phyloP scores from a whole-genome alignment of 305 asterid species.

The Fraxinus sp. region DNA sequence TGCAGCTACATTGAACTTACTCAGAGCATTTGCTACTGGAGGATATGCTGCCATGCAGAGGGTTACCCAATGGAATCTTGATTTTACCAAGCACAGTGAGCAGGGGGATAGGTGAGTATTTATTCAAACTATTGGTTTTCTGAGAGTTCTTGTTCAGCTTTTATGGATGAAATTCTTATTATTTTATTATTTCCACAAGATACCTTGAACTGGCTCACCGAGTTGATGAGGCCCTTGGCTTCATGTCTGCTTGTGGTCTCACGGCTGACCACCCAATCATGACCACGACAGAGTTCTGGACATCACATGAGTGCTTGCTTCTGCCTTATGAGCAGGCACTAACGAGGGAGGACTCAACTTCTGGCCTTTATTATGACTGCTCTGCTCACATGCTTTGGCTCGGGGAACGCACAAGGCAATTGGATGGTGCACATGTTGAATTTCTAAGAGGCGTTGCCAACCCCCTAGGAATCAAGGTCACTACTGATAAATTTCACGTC shows the following conservation, averaged over 20 bases:
- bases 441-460: slow-evolving; percentile 63
- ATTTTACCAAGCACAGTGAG: slow-evolving; percentile 76
- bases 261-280: slow-evolving; percentile 55
- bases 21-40: slow-evolving; percentile 84
- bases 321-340: slow-evolving; percentile 69
- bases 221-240: slow-evolving; percentile 70
- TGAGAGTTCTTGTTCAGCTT: not conserved
- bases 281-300: slow-evolving; percentile 67
- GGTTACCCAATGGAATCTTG: slow-evolving; percentile 87
- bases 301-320: slow-evolving; percentile 68
- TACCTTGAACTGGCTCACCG: slow-evolving; percentile 54
- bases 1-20: slow-evolving; percentile 77
- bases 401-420: slow-evolving; percentile 64
- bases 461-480: slow-evolving; percentile 69
- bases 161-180: not conserved
- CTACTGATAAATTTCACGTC: not conserved
- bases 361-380: slow-evolving; percentile 66
- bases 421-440: slow-evolving; percentile 66
- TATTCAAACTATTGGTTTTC: slow-evolving; percentile 4
- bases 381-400: slow-evolving; percentile 76
- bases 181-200: not conserved
- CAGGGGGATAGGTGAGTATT: slow-evolving; percentile 74
- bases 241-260: slow-evolving; percentile 66
- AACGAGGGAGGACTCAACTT: slow-evolving; percentile 63
- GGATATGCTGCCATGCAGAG: slow-evolving; percentile 96